phyloP scores from a whole-genome alignment of 164 flowering plant species.

The Nymphaea colorata region DNA sequence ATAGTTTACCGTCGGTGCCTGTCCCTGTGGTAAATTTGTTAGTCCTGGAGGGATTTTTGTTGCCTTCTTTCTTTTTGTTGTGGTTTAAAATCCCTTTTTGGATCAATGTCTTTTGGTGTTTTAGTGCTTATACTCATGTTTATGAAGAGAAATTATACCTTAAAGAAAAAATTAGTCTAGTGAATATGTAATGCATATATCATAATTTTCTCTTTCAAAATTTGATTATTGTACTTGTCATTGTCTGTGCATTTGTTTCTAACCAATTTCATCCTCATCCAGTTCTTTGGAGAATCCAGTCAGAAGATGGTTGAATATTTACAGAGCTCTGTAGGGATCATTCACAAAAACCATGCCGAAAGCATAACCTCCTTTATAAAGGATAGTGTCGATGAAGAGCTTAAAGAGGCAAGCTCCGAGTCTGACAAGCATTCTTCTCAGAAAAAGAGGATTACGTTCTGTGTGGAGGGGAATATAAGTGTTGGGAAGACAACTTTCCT shows the following conservation, averaged over 20 bases:
- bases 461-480: conserved; percentile 98
- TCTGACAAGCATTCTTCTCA: conserved; percentile 27
- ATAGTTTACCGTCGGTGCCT: no score
- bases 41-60: no score
- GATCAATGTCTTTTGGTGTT: no score
- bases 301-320: conserved; percentile 83
- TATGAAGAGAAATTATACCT: no score
- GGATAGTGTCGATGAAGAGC: conserved; percentile 76
- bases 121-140: no score
- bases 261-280: conserved; percentile 7
- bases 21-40: no score
- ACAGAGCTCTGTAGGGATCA: conserved; percentile 85
- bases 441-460: conserved; percentile 68
- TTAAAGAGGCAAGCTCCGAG: conserved; percentile 39
- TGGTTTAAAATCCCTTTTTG: no score
- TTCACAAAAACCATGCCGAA: conserved; percentile 87
- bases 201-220: no score
- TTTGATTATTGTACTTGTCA: no score
- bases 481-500: conserved; percentile 96
- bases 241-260: not conserved
- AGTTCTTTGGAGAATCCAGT: conserved; percentile 79
- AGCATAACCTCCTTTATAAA: conserved; percentile 83
- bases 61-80: no score
- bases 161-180: no score
- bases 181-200: no score